Conservation (phyloP, 768 basidiomycete species). For the Russula emetica region DNA sequence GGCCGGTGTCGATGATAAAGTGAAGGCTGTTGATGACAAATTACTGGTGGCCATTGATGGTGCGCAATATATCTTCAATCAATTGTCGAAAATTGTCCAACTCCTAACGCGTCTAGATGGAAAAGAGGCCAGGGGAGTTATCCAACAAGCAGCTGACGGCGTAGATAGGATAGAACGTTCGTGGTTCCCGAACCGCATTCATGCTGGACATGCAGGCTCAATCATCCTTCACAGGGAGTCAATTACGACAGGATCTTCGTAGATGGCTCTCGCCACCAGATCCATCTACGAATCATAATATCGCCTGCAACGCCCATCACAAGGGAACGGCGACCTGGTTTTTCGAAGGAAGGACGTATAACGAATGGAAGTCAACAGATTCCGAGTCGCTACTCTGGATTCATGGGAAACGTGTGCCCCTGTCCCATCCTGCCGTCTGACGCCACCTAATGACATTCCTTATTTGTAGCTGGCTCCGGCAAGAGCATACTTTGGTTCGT, state of each 20-base stretch:
- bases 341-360: not conserved
- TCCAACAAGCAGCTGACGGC: too few relatives aligned
- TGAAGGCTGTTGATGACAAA: not conserved
- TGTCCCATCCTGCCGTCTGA: not conserved
- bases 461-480: slow-evolving; percentile 7
- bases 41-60: too few relatives aligned
- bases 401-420: slow-evolving; percentile 2
- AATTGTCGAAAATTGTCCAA: too few relatives aligned
- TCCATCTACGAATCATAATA: not conserved
- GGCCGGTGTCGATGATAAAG: not conserved
- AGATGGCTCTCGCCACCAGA: slow-evolving; percentile 15
- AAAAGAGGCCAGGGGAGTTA: too few relatives aligned
- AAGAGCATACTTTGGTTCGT: slow-evolving; percentile 17
- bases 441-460: too few relatives aligned
- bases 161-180: not conserved
- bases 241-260: not conserved
- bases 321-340: slow-evolving; percentile 3
- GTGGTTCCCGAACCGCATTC: not conserved
- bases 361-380: not conserved
- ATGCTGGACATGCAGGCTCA: not conserved
- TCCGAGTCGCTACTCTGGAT: slow-evolving; percentile 7
- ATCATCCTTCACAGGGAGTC: not conserved
- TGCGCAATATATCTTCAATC: not conserved
- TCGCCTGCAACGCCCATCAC: not conserved
- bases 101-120: too few relatives aligned